These are phyloP conservation scores for Agrocybe chaxingu DNA, from an alignment of 768 basidiomycete species.

Conservation along the genomic window DNA sequence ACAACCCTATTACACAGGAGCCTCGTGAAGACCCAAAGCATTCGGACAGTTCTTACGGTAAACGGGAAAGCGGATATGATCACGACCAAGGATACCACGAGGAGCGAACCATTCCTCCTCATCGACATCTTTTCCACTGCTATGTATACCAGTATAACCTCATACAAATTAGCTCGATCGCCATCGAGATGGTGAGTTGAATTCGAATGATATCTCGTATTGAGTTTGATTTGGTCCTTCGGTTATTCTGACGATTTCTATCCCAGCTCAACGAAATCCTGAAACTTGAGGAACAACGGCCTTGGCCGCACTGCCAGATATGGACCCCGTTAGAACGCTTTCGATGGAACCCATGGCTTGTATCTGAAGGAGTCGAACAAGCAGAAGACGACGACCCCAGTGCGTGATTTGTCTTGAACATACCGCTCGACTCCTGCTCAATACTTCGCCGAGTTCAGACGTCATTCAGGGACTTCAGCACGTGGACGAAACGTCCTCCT, in stretches of 20 bases:
- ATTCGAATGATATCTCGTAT: background rate
- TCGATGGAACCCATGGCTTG: constrained; percentile 42
- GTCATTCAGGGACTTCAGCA: constrained; percentile 55
- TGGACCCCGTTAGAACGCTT: constrained; percentile 57
- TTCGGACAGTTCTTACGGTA: too few species aligned
- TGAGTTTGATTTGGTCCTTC: background rate
- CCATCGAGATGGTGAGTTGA: constrained; percentile 38
- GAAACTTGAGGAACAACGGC: constrained; percentile 47
- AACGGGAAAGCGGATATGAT: background rate
- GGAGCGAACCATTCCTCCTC: constrained; percentile 19
- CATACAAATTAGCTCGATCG: constrained; percentile 33
- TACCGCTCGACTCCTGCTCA: background rate
- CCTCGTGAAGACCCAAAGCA: too few species aligned
- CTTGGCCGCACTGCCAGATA: constrained; percentile 27
- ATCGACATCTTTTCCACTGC: constrained; percentile 70
- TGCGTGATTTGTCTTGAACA: constrained; percentile 6
- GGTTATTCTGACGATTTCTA: constrained; percentile 8
- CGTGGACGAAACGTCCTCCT: constrained; percentile 8
- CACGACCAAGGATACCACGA: background rate
- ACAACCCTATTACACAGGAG: too few species aligned
- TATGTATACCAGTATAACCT: constrained; percentile 69
- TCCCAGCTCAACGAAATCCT: constrained; percentile 58
- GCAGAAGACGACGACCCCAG: constrained; percentile 74
- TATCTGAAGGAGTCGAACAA: constrained; percentile 38
- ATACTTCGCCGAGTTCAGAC: constrained; percentile 21